Percentiles rank a stretch among this genome's conserved stretches.
Evolutionary conservation across 495 filamentous ascomycete species (phyloP).

Genomic region (Trichoderma erinaceum): DNA sequence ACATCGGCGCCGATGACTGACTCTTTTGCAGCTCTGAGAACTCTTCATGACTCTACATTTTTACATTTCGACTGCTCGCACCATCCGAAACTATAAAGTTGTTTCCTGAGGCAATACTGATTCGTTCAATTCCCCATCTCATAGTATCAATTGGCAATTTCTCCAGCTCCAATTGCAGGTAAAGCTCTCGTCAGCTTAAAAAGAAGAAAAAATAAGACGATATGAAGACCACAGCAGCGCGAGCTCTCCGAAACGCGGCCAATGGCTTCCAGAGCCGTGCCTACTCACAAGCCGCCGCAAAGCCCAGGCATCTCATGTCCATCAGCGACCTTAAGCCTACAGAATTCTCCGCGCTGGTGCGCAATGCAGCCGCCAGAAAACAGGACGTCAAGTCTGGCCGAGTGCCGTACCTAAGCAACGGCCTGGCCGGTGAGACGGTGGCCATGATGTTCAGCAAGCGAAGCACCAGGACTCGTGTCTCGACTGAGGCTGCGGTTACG

Average conservation of each 20-base stretch:
- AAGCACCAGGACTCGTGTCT: conserved; percentile 85
- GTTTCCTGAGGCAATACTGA: no score
- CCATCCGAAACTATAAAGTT: no score
- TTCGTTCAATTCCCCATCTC: no score
- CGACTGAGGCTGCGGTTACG: conserved; percentile 79
- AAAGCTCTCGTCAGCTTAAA: neutral
- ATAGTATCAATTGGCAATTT: neutral
- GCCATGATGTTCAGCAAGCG: conserved; percentile 96
- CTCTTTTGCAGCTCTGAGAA: neutral
- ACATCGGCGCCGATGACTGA: neutral
- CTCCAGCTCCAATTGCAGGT: neutral
- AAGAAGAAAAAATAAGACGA: neutral
- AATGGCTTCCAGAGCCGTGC: conserved; percentile 22
- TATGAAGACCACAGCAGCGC: conserved; percentile 11
- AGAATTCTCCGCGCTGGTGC: conserved; percentile 75
- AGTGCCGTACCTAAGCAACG: conserved; percentile 50
- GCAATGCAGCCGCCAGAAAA: conserved; percentile 73
- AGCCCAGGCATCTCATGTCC: conserved; percentile 78
- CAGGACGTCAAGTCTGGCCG: conserved; percentile 65
- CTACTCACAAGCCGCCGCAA: conserved; percentile 30
- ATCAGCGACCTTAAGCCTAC: conserved; percentile 74
- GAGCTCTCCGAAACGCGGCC: conserved; percentile 11
- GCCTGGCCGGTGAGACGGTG: conserved; percentile 68
- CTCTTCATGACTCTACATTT: neutral
- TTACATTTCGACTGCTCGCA: neutral